phyloP scores from a whole-genome alignment of 2,329 filamentous ascomycete species.

The Aspergillus melleus region DNA sequence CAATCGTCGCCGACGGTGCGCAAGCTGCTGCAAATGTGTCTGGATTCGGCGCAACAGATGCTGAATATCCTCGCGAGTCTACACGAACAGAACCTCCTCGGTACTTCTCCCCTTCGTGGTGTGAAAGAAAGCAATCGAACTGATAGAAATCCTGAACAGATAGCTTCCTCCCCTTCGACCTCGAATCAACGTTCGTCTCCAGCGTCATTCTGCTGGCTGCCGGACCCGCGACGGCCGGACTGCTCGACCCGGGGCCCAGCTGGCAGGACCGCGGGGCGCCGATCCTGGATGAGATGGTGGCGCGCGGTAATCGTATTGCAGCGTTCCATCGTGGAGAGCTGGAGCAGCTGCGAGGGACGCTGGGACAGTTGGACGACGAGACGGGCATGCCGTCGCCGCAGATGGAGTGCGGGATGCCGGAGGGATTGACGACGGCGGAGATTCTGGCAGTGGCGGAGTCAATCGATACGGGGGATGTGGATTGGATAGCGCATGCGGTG shows the following conservation, averaged over 20 bases:
- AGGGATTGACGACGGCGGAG: slow-evolving; percentile 47
- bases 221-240: not conserved
- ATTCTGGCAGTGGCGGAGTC: slow-evolving; percentile 52
- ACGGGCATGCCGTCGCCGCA: slow-evolving; percentile 2
- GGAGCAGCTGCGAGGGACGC: slow-evolving; percentile 41
- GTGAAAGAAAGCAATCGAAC: not conserved
- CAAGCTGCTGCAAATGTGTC: slow-evolving; percentile 43
- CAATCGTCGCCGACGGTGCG: slow-evolving; percentile 40
- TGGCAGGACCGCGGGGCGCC: slow-evolving; percentile 47
- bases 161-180: slow-evolving; percentile 51
- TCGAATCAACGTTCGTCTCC: slow-evolving; percentile 48
- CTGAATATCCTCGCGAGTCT: slow-evolving; percentile 46
- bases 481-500: slow-evolving; percentile 51
- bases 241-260: slow-evolving; percentile 32
- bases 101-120: slow-evolving; percentile 28
- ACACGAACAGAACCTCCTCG: slow-evolving; percentile 49
- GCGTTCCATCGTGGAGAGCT: slow-evolving; percentile 48
- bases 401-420: slow-evolving; percentile 2
- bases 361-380: slow-evolving; percentile 2
- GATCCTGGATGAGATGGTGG: slow-evolving; percentile 51
- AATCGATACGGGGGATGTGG: slow-evolving; percentile 47
- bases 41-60: slow-evolving; percentile 47
- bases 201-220: slow-evolving; percentile 45
- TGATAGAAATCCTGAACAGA: slow-evolving; percentile 30
- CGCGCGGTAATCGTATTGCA: slow-evolving; percentile 49